Conservation (phyloP, 768 basidiomycete species). For the Podaxis sp. region DNA sequence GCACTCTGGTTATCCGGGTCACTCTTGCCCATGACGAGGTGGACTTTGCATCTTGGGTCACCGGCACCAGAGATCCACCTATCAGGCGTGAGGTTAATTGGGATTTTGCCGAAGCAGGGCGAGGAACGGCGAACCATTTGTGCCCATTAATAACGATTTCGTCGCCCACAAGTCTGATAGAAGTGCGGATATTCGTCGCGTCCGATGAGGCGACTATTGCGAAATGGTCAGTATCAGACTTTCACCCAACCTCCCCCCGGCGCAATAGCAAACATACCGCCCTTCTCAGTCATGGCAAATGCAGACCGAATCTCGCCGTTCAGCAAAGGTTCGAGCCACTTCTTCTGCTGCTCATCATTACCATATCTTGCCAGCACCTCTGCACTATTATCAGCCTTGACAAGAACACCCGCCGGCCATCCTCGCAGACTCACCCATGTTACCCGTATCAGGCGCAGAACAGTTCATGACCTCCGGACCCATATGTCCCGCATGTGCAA, state of each 20-base stretch:
- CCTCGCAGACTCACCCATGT: constrained; percentile 69
- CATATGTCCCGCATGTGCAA: constrained; percentile 79
- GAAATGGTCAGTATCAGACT: neutral
- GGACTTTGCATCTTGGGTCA: constrained; percentile 83
- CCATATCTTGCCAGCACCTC: constrained; percentile 97
- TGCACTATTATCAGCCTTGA: constrained; percentile 25
- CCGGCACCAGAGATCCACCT: constrained; percentile 99
- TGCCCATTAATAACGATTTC: constrained; percentile 93
- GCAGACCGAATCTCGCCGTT: constrained; percentile 92
- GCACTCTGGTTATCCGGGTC: constrained; percentile 75
- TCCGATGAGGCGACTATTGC: constrained; percentile 83
- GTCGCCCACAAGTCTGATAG: constrained; percentile 76
- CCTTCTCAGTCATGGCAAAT: constrained; percentile 96
- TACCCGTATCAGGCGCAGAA: constrained; percentile 95
- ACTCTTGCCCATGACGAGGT: constrained; percentile 94
- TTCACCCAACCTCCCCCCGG: neutral
- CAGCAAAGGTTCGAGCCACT: constrained; percentile 84
- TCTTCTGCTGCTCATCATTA: constrained; percentile 84
- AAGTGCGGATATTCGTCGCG: constrained; percentile 91
- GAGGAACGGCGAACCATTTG: constrained; percentile 66
- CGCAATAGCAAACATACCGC: constrained; percentile 42
- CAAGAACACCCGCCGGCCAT: neutral
- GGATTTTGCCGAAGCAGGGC: neutral
- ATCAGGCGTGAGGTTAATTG: neutral
- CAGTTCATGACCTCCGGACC: constrained; percentile 90